Base-by-base conservation (phyloP, 1,139 yeast species). In the Starmera stellimalicola region DNA sequence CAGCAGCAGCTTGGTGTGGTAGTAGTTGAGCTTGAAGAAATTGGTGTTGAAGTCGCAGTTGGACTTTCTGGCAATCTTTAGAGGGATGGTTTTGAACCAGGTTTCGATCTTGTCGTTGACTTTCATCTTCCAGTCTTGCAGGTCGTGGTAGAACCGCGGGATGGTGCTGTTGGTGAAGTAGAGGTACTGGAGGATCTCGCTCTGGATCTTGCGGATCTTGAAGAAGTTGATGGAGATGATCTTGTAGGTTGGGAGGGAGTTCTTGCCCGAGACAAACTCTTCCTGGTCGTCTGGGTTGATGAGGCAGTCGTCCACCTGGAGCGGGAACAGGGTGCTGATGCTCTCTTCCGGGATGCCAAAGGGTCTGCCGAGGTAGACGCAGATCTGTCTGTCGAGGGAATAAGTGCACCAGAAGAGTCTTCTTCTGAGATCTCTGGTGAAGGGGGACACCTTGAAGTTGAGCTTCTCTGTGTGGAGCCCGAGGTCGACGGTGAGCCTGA, bases 341-440 rank as follows among this genome's bases (percentile, higher is more conserved):
- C 73, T 67, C 40, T 76, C 83, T 45, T 80, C 88, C 0, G 87
- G 82, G 1, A 80, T 76, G 0, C 87, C 85, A 43, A 77, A 75
- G 0, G 88, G 88, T 32, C 87, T 59, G 7, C 82, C 83, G 37
- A 79, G 56, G 48, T 79, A 79, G 37, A 79, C 74, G 50, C 87
- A 77, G 9, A 79, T 70, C 48, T 80, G 88, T 24, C 96, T 59
- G 52, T 87, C 96, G 32, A 87, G 58, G 1, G 88, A 70, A 54
- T 85, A 87, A 0, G 91, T 76, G 52, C 94, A 81, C 96, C 96
- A 87, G 47, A 87, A 85, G 26, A 87, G 58, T 29, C 95, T 60
- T 45, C 95, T 66, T 38, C 94, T 62, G 54, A 79, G 60, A 49
- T 87, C 95, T 19, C 71, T 59, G 0, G 72, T 65, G 44, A 71